Evolutionary conservation across 495 filamentous ascomycete genomes (phyloP).

Genomic region (Glutinoglossum americanum): DNA sequence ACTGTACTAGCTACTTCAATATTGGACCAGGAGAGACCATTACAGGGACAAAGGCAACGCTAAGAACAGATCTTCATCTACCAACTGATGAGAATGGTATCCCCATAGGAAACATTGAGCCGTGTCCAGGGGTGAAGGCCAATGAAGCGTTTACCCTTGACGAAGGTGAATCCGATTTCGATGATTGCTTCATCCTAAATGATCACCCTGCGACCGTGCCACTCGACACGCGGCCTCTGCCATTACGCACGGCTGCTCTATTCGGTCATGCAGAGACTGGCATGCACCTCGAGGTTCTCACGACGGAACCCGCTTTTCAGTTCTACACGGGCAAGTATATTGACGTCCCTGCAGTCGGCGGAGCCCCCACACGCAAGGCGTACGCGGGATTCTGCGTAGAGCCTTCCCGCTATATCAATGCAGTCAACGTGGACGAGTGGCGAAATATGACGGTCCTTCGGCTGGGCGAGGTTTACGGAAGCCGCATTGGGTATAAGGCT

Average conservation of each 20-base stretch:
- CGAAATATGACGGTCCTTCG: conserved; percentile 51
- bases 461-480: conserved; percentile 62
- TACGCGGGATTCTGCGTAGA: conserved; percentile 76
- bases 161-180: conserved; percentile 45
- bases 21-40: conserved; percentile 44
- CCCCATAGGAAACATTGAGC: conserved; percentile 25
- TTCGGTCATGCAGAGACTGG: conserved; percentile 48
- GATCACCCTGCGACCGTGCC: conserved; percentile 36
- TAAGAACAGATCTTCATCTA: conserved; percentile 51
- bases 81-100: conserved; percentile 49
- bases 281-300: conserved; percentile 62
- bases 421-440: conserved; percentile 61
- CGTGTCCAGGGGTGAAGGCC: conserved; percentile 37
- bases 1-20: conserved; percentile 68
- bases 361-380: conserved; percentile 34
- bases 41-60: conserved; percentile 50
- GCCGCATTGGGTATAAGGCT: conserved; percentile 52
- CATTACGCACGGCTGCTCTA: conserved; percentile 39
- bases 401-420: conserved; percentile 77
- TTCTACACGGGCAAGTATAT: conserved; percentile 83
- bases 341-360: conserved; percentile 48
- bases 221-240: conserved; percentile 50
- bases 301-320: conserved; percentile 89
- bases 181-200: conserved; percentile 76
- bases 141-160: conserved; percentile 48